Evolutionary conservation across 768 basidiomycete genomes (phyloP), one percentile per base, ranked within the genome.

Genomic region (Leucogyrophana mollusca): DNA sequence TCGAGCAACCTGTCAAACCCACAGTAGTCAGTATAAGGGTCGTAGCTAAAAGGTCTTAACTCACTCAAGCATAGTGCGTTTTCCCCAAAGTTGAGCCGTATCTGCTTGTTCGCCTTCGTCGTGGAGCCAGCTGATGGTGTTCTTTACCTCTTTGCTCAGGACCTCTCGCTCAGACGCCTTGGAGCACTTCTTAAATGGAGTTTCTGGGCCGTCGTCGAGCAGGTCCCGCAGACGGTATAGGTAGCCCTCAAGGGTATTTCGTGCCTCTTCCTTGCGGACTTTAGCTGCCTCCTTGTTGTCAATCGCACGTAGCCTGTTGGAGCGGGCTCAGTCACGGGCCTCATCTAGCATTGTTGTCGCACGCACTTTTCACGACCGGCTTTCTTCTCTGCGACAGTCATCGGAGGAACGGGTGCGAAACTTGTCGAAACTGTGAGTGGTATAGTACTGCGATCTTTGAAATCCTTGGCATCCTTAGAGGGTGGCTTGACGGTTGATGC

Each of bases 151-250:
- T 40, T 77, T 74, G 2, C 71, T 65, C 46, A 98, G 77, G n/a
- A 70, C 72, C 47, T 75, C 68, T 38, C 91, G 73, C 65, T 99
- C 96, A 5, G 62, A 60, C 8, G 73, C 67, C 52, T 85, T 85
- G 4, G 93, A 94, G 62, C 87, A 94, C 58, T 89, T 86, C 65
- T 82, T 82, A 70, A 98, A 90, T 2, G 91, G 88, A 6, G 85
- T 80, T 7, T 82, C 77, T 4, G 68, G 56, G 9, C 80, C 77
- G 32, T 87, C 82, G 27, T 30, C 76, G 23, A 97, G 72, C 9
- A 95, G 73, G 59, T 93, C 93, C 17, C 90, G 84, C 25, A 96
- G 68, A 49, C 85, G 80, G 71, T 99, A 99, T n/a, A 98, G 67
- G 61, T 96, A 96, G 24, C 86, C 82, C 66, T 99, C 96, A 42